Conservation (phyloP, 2,329 filamentous ascomycete species). For the Fusarium gaditjirri region DNA sequence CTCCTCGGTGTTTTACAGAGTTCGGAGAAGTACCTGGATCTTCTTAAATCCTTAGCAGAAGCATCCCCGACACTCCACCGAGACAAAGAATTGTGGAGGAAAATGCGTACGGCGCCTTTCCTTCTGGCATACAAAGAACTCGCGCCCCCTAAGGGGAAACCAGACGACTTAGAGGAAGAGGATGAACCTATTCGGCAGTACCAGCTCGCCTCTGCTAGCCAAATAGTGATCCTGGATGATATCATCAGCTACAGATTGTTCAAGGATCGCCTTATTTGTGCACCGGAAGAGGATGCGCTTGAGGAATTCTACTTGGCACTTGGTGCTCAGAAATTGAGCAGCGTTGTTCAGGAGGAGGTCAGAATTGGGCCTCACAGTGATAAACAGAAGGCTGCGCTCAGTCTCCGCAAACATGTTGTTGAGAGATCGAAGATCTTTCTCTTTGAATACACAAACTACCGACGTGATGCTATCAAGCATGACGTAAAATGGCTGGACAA, state of each 20-base stretch:
- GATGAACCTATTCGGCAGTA: conserved; percentile 78
- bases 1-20: conserved; percentile 83
- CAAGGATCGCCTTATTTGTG: conserved; percentile 83
- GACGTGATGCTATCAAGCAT: conserved; percentile 81
- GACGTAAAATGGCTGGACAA: conserved; percentile 92
- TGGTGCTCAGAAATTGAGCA: conserved; percentile 80
- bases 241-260: conserved; percentile 91
- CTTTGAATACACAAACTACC: conserved; percentile 77
- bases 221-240: conserved; percentile 86
- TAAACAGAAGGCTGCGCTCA: conserved; percentile 75
- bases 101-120: conserved; percentile 80
- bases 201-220: conserved; percentile 75
- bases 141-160: conserved; percentile 57
- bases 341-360: conserved; percentile 81
- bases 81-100: conserved; percentile 80
- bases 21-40: conserved; percentile 84
- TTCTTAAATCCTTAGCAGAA: conserved; percentile 84
- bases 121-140: conserved; percentile 87
- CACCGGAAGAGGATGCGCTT: conserved; percentile 87
- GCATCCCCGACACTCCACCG: conserved; percentile 75
- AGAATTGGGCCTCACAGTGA: conserved; percentile 73
- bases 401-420: conserved; percentile 81
- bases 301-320: conserved; percentile 87
- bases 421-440: conserved; percentile 92
- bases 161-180: conserved; percentile 67